These are phyloP conservation scores for Asclepias syriaca DNA, from an alignment of 257 asterid species.

Conservation along the genomic window DNA sequence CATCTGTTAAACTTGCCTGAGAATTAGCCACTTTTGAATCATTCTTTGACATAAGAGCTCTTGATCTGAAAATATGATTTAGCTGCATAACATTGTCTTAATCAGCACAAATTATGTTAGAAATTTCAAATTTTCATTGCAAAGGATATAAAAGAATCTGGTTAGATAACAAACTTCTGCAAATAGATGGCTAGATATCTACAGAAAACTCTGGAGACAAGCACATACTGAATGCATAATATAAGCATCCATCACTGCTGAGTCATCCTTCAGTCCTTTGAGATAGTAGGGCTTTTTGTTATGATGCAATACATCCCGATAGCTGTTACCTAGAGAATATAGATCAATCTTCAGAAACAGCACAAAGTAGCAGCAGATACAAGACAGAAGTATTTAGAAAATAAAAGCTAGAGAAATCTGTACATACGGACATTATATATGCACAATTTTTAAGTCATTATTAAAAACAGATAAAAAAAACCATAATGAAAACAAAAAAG, in stretches of 20 bases:
- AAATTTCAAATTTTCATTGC: background rate
- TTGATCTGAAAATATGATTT: slow-evolving; percentile 66
- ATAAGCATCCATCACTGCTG: slow-evolving; percentile 77
- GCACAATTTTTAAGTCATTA: background rate
- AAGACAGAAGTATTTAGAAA: background rate
- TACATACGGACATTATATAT: background rate
- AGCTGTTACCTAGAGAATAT: slow-evolving; percentile 71
- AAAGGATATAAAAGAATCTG: slow-evolving; percentile 5
- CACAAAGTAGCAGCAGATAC: background rate
- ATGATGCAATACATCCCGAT: slow-evolving; percentile 79
- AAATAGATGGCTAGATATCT: background rate
- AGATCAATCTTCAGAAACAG: background rate
- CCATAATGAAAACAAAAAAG: background rate
- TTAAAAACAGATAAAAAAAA: background rate
- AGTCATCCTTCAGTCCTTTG: slow-evolving; percentile 79
- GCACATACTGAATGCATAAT: slow-evolving; percentile 75
- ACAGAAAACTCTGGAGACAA: slow-evolving; percentile 8
- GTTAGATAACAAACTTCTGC: background rate
- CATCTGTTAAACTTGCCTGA: slow-evolving; percentile 37
- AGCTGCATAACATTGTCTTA: slow-evolving; percentile 52
- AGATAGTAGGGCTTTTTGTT: slow-evolving; percentile 92
- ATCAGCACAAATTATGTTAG: background rate
- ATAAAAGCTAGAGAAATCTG: background rate
- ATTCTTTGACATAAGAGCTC: slow-evolving; percentile 66
- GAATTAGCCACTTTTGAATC: slow-evolving; percentile 56